Conservation (phyloP, 1,139 yeast species). For the Diutina ranongensis region DNA sequence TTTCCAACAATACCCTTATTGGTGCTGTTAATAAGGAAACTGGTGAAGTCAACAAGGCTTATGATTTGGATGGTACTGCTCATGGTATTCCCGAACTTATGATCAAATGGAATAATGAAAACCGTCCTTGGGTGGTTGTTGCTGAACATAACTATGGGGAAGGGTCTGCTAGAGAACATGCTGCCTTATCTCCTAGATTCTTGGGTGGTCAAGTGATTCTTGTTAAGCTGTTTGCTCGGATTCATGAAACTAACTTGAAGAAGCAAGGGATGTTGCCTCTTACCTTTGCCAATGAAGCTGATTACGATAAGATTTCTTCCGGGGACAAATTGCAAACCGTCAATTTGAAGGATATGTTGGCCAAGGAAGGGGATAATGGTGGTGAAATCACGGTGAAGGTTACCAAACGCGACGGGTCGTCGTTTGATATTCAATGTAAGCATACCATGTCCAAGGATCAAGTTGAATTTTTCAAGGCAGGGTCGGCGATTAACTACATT, state of each 20-base stretch:
- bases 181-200: constrained; percentile 91
- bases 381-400: constrained; percentile 64
- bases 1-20: constrained; percentile 86
- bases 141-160: constrained; percentile 98
- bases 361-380: constrained; percentile 77
- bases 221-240: constrained; percentile 95
- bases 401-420: constrained; percentile 63
- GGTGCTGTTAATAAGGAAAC: constrained; percentile 97
- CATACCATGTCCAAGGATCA: constrained; percentile 98
- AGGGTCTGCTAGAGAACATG: constrained; percentile 98
- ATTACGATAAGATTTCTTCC: constrained; percentile 68
- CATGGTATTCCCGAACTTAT: constrained; percentile 89
- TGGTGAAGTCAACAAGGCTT: constrained; percentile 86
- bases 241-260: constrained; percentile 46
- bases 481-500: constrained; percentile 89
- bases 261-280: constrained; percentile 91
- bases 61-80: constrained; percentile 72
- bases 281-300: constrained; percentile 80
- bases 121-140: constrained; percentile 84
- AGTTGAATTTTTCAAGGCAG: constrained; percentile 91
- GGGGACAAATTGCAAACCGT: constrained; percentile 75
- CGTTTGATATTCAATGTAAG: constrained; percentile 61
- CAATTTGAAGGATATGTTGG: constrained; percentile 67
- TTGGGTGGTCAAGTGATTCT: constrained; percentile 82
- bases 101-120: constrained; percentile 86